phyloP scores from a whole-genome alignment of 129 eudicot genomes.

The Helianthus tuberosus region DNA sequence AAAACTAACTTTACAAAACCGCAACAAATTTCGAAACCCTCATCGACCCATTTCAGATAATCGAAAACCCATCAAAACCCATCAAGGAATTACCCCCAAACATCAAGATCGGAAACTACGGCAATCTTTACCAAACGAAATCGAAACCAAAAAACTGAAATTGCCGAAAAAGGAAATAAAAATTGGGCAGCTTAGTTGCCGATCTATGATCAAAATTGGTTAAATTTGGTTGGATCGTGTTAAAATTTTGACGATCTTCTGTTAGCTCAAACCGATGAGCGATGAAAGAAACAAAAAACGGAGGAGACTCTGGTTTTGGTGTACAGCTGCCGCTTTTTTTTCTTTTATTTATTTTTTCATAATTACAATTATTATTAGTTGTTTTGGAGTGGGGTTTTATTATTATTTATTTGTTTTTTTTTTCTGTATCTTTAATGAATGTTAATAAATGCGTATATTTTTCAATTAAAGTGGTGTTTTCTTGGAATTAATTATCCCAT shows the following conservation, averaged over 20 bases:
- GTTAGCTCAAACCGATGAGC: slow-evolving; percentile 70
- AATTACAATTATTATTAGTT: slow-evolving; percentile 19
- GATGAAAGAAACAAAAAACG: slow-evolving; percentile 43
- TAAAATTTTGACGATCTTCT: slow-evolving; percentile 43
- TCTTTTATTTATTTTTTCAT: slow-evolving; percentile 8
- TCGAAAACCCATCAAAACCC: slow-evolving; percentile 46
- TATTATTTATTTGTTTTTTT: background rate
- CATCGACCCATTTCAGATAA: slow-evolving; percentile 41
- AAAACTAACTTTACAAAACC: slow-evolving; percentile 28
- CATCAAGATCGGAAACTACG: slow-evolving; percentile 52
- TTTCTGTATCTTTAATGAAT: background rate
- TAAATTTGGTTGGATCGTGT: slow-evolving; percentile 48
- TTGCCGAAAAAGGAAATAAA: slow-evolving; percentile 1
- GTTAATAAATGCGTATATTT: slow-evolving; percentile 14
- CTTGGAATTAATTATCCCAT: background rate
- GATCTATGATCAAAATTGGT: slow-evolving; percentile 46
- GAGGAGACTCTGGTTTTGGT: slow-evolving; percentile 66
- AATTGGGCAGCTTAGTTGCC: slow-evolving; percentile 23
- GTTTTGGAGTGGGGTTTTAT: slow-evolving; percentile 22
- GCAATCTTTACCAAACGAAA: slow-evolving; percentile 38
- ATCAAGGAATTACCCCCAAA: slow-evolving; percentile 30
- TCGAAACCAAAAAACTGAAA: slow-evolving; percentile 9
- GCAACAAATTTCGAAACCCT: slow-evolving; percentile 42
- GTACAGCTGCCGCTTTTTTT: slow-evolving; percentile 90
- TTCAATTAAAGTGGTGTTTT: background rate